Conservation (phyloP, 345 rosid genomes). For the Sisymbrium irio region DNA sequence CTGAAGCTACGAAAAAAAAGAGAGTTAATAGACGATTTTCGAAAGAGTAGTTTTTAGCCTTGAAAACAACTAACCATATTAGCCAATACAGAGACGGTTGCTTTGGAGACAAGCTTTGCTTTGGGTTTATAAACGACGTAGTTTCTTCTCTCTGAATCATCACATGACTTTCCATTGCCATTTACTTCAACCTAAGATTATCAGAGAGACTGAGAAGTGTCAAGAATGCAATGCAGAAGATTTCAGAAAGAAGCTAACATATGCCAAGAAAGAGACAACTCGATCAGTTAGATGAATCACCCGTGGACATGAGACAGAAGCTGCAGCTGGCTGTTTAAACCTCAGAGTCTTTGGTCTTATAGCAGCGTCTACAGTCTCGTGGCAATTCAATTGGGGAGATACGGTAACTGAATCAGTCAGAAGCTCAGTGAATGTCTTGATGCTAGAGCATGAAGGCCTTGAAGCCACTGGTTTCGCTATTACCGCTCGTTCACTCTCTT, state of each 20-base stretch:
- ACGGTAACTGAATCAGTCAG: slow-evolving; percentile 54
- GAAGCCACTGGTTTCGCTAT: slow-evolving; percentile 88
- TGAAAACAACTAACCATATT: slow-evolving; percentile 60
- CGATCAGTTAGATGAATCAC: slow-evolving; percentile 27
- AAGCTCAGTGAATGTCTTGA: slow-evolving; percentile 71
- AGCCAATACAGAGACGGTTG: slow-evolving; percentile 70
- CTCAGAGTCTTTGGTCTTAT: slow-evolving; percentile 78
- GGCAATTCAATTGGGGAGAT: slow-evolving; percentile 41
- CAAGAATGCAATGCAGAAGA: not conserved
- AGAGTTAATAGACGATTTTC: not conserved
- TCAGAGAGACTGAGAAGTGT: slow-evolving; percentile 17
- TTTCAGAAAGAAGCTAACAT: not conserved
- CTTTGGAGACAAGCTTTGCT: slow-evolving; percentile 81
- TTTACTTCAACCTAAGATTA: slow-evolving; percentile 25
- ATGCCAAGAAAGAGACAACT: not conserved
- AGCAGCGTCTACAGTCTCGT: slow-evolving; percentile 50
- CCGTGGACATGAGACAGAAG: slow-evolving; percentile 43
- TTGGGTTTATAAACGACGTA: slow-evolving; percentile 70
- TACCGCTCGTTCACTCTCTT: slow-evolving; percentile 60
- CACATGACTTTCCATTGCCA: slow-evolving; percentile 36
- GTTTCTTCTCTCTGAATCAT: slow-evolving; percentile 43
- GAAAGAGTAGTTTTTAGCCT: not conserved
- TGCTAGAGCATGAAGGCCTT: slow-evolving; percentile 63
- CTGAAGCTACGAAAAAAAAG: slow-evolving; percentile 33
- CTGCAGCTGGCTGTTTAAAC: slow-evolving; percentile 49